Evolutionary conservation across 2,329 filamentous ascomycete genomes (phyloP), one percentile per base, ranked within the genome.

Genomic region (Aspergillus luchuensis): DNA sequence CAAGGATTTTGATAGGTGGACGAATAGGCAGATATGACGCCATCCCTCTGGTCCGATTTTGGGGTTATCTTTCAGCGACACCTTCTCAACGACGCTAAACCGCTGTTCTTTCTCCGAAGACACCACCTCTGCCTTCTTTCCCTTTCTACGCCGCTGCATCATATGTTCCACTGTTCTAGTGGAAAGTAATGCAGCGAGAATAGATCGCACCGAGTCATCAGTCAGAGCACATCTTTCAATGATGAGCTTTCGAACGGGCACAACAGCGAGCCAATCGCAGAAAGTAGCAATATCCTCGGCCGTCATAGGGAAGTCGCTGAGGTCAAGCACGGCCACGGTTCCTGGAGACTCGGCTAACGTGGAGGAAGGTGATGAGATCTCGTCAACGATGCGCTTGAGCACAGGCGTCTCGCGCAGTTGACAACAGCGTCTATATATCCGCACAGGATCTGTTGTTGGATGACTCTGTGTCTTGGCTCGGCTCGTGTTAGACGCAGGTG

Each of bases 401-500:
- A 97, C 93, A 0, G 92, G 91, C 0, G 92, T 96, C 77, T 98
- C 95, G 60, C 95, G 87, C 30, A 99, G 80, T 72, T 98, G 94
- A 73, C 95, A 98, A 74, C 95, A 98, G 71, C 95, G 85, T 66
- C 94, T 86, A 76, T 99, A 99, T 70, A 99, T 96, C 60, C 94
- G 86, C 13, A 93, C 87, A 2, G 95, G 94, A 71, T 97, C 95
- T 1, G 90, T 96, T 0, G 94, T 97, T 0, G 94, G 93, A 54
- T 85, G 81, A 62, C 85, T 83, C 70, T 91, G 88, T 15, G 84
- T 80, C 63, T 79, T 84, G 0, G 84, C 77, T 30, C 76, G 78
- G 21, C 72, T 60, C 8, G 63, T 57, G 19, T 70, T 71, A 58
- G 75, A 60, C n/a, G 70, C 70, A 23, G 68, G 65, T n/a, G 68